Conservation (phyloP, 192 early-diverging fungal species). For the Backusella liffmaniae region DNA sequence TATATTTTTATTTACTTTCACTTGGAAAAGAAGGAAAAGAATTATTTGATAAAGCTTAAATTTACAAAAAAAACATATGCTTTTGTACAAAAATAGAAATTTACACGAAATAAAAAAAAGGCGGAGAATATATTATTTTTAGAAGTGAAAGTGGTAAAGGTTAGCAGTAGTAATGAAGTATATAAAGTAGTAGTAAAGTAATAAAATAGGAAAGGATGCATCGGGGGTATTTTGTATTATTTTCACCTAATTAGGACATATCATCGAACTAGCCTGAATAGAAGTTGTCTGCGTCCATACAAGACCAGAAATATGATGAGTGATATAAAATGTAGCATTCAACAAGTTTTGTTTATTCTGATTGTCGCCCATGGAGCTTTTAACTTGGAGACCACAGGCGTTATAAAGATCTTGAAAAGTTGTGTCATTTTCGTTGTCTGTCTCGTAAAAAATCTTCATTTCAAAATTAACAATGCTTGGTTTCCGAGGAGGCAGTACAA, state of each 20-base stretch:
- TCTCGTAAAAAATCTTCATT: constrained; percentile 17
- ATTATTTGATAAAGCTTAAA: not conserved
- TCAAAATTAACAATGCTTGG: not conserved
- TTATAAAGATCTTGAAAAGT: constrained; percentile 27
- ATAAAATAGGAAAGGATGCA: not conserved
- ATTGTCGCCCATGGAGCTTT: not conserved
- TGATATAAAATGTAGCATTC: constrained; percentile 9
- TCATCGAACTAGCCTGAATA: not conserved
- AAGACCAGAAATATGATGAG: constrained; percentile 13
- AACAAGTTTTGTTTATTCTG: not conserved
- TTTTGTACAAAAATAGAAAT: not conserved
- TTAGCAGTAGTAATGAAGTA: not conserved
- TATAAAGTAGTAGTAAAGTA: not conserved
- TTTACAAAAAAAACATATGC: not conserved
- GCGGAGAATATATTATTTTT: not conserved
- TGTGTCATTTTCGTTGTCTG: constrained; percentile 6
- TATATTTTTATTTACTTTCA: not conserved
- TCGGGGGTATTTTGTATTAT: not conserved
- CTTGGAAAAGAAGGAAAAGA: not conserved
- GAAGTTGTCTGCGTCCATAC: not conserved
- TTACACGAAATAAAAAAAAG: not conserved
- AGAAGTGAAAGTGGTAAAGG: not conserved
- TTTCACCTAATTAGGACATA: not conserved
- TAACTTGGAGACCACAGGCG: constrained; percentile 23
- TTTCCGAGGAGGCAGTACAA: constrained; percentile 11